phyloP scores from a whole-genome alignment of 768 basidiomycete species.

The Omphalotus guepiniiformis region DNA sequence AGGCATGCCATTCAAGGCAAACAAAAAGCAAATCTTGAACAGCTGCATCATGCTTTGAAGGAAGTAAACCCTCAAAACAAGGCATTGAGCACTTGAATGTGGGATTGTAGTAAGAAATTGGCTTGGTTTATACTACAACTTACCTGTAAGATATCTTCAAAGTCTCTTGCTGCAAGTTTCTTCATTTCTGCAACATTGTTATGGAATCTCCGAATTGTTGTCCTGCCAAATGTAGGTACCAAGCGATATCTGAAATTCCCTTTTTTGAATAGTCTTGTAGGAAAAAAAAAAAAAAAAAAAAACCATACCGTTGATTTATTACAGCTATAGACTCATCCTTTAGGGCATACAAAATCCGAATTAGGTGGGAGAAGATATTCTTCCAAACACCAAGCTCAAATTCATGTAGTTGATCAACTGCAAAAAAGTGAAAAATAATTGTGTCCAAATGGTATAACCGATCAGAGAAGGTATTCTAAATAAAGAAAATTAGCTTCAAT shows the following conservation, averaged over 20 bases:
- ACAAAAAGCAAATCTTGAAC: constrained; percentile 11
- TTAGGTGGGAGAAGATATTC: constrained; percentile 29
- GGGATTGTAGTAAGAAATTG: neutral
- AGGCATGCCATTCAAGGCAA: constrained; percentile 18
- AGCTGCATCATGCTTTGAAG: neutral
- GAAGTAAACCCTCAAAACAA: constrained; percentile 29
- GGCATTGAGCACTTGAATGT: constrained; percentile 26
- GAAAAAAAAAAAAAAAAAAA: neutral
- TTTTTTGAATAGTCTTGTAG: too few species aligned
- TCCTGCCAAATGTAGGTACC: constrained; percentile 17
- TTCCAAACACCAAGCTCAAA: constrained; percentile 40
- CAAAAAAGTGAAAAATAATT: constrained; percentile 26
- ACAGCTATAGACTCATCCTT: constrained; percentile 20
- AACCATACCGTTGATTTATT: constrained; percentile 26
- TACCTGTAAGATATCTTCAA: constrained; percentile 25
- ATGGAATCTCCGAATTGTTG: constrained; percentile 25
- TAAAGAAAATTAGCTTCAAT: neutral
- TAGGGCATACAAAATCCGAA: constrained; percentile 27
- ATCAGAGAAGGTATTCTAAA: constrained; percentile 24
- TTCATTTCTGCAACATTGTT: constrained; percentile 22
- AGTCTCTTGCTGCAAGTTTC: constrained; percentile 28
- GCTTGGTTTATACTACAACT: constrained; percentile 18
- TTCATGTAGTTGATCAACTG: constrained; percentile 33
- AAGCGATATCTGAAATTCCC: constrained; percentile 14
- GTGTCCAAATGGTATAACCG: constrained; percentile 11